These are phyloP conservation scores for Talaromyces sp. DNA, from an alignment of 2,329 filamentous ascomycete genomes.

Conservation along the genomic window DNA sequence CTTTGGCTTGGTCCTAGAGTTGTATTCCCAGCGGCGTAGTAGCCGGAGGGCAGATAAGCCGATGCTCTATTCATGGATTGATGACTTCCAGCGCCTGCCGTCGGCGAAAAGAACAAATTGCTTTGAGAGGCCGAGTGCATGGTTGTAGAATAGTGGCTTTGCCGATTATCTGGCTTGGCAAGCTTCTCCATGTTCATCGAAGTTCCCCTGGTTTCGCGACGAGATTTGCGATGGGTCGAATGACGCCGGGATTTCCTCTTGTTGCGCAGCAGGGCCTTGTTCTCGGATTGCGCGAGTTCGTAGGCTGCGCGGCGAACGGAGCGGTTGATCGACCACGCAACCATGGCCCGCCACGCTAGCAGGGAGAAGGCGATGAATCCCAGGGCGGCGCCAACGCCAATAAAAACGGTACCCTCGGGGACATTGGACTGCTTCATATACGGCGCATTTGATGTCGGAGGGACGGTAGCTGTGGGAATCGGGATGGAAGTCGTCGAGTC, in stretches of 20 bases:
- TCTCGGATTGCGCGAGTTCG: conserved; percentile 64
- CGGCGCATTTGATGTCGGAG: conserved; percentile 76
- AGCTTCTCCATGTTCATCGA: conserved; percentile 55
- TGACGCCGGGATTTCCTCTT: conserved; percentile 31
- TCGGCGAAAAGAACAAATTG: conserved; percentile 92
- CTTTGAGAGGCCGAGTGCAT: conserved; percentile 54
- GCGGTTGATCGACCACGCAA: conserved; percentile 87
- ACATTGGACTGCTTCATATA: conserved; percentile 85
- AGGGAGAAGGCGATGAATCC: conserved; percentile 78
- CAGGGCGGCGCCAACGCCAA: conserved; percentile 82
- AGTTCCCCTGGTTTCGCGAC: conserved; percentile 22
- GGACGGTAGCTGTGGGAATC: conserved; percentile 60
- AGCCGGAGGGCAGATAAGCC: conserved; percentile 79
- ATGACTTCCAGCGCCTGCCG: conserved; percentile 60
- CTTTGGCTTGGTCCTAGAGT: conserved; percentile 39
- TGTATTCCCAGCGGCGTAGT: conserved; percentile 70
- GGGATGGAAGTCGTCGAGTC: conserved; percentile 48
- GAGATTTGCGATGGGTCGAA: conserved; percentile 16
- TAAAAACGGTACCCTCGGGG: conserved; percentile 94
- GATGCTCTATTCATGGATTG: conserved; percentile 64
- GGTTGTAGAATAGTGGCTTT: conserved; percentile 34
- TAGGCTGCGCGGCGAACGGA: conserved; percentile 83
- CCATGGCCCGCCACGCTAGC: conserved; percentile 79
- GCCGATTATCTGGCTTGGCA: conserved; percentile 21
- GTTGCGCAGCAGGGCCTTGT: conserved; percentile 57